Evolutionary conservation across 352 stramenopile genomes (phyloP), one percentile per base, ranked within the genome.

Genomic region (Phytophthora tubulina): DNA sequence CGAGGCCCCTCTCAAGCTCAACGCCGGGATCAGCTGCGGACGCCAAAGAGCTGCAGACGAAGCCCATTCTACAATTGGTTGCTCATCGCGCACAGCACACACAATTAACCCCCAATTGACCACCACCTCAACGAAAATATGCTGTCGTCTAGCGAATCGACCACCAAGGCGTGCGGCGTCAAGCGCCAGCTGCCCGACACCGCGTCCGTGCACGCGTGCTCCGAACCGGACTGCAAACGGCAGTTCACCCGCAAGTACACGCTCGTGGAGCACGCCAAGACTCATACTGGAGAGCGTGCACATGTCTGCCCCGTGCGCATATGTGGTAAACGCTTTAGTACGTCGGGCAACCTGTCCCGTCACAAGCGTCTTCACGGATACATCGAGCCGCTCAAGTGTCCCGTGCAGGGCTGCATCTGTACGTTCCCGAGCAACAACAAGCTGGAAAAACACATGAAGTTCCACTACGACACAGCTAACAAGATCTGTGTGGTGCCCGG

Each of bases 181-280:
- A 76, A 76, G 50, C 55, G 69, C 3, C 69, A 72, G 56, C 56
- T 72, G 41, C 15, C 62, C 50, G 63, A 67, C 49, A 36, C 35
- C 14, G 17, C 62, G 7, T 38, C 46, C 14, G 33, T 62, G 36
- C 62, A 80, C 51, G 11, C 49, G 31, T 82, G 76, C 38, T 35
- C 63, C 3, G 62, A 77, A 31, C 38, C 60, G 30, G n/a, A 59
- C 31, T 89, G 81, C 63, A 71, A 60, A 3, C 62, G 74, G 8
- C 75, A 74, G 50, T 87, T 89, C 72, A 81, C 82, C 56, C 81
- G 81, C 72, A 85, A 82, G 38, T 85, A 84, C 61, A 89, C 82
- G 35, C 82, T 90, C 69, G 84, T 66, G 11, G 78, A 89, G 57
- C 84, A 91, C 67, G 76, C 80, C 39, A 90, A 88, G 68, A 90